Evolutionary conservation across 2,329 filamentous ascomycete genomes (phyloP), one percentile per base, ranked within the genome.

Genomic region (Parastagonospora avenae): DNA sequence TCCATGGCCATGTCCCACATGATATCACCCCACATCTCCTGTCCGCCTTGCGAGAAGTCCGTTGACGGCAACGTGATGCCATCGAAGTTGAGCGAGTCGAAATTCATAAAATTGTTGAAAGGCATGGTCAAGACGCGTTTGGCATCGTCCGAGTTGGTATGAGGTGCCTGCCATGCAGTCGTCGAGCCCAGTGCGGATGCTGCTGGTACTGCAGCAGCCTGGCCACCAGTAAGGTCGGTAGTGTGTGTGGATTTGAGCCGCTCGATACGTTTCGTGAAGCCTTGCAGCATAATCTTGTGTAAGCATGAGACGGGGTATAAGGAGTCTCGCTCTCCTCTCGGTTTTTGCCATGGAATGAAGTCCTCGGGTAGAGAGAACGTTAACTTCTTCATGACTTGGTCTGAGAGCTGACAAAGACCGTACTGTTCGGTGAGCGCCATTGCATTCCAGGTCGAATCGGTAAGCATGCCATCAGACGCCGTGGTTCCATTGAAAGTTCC

Each of bases 1-100:
- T 64, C 62, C 62, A 67, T 62, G 29, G 55, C 52, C 36, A 48
- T 48, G 39, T 65, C 50, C 60, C 62, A 67, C 35, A 62, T 42
- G 57, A 52, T 61, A 36, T 64, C 60, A 15, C 60, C 50, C 9
- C 42, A 33, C 11, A 32, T 15, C 6, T 52, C 50, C 12, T 48
- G 36, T 28, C 32, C 16, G 10, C n/a, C 15, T 33, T 51, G 27
- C n/a, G 27, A 19, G 14, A 30, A 40, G n/a, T 24, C 12, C 16
- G 42, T 15, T 3, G 45, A 30, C 7, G 50, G 51, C 31, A 59
- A 29, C 27, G 41, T 29, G 3, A 60, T 40, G 27, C 52, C 53
- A 31, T 60, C 62, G 32, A 62, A 66, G 15, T 62, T 57, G 28
- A 61, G 45, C 10, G 57, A 48, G 16, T 58, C 52, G 46, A 62